Evolutionary conservation across 2,329 filamentous ascomycete genomes (phyloP).

Genomic region (Thelonectria rubi): DNA sequence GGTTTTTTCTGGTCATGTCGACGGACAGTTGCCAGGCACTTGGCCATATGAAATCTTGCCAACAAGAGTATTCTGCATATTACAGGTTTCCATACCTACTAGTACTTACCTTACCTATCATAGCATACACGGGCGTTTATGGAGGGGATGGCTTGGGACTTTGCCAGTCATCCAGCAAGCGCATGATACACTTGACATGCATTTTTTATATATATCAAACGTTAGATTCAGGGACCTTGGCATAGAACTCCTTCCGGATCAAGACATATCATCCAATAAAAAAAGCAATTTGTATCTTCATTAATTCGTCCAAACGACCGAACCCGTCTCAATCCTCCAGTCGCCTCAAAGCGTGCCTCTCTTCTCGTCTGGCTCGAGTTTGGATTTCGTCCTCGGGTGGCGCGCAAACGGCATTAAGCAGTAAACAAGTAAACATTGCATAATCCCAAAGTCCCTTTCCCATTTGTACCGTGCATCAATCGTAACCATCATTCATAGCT

Average conservation of each 20-base stretch:
- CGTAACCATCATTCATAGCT: neutral
- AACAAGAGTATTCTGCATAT: neutral
- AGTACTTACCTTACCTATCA: no score
- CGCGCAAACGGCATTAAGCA: neutral
- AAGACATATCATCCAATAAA: neutral
- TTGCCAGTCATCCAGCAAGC: neutral
- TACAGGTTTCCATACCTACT: neutral
- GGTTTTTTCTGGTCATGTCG: neutral
- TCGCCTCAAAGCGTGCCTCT: neutral
- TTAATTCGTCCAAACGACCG: conserved; percentile 26
- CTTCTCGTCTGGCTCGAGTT: conserved; percentile 9
- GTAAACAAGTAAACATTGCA: neutral
- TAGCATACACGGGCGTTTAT: neutral
- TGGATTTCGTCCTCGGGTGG: conserved; percentile 3
- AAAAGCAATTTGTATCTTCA: conserved; percentile 34
- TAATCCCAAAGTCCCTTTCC: conserved; percentile 1
- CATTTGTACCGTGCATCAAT: conserved; percentile 4
- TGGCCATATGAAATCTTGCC: neutral
- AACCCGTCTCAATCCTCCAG: neutral
- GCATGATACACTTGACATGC: neutral
- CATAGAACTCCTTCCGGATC: neutral
- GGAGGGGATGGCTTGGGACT: neutral
- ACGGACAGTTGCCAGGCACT: neutral
- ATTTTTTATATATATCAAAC: neutral
- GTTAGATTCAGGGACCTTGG: neutral